Evolutionary conservation across 371 early-diverging fungal species (phyloP).

Genomic region (Fennellomyces sp.): DNA sequence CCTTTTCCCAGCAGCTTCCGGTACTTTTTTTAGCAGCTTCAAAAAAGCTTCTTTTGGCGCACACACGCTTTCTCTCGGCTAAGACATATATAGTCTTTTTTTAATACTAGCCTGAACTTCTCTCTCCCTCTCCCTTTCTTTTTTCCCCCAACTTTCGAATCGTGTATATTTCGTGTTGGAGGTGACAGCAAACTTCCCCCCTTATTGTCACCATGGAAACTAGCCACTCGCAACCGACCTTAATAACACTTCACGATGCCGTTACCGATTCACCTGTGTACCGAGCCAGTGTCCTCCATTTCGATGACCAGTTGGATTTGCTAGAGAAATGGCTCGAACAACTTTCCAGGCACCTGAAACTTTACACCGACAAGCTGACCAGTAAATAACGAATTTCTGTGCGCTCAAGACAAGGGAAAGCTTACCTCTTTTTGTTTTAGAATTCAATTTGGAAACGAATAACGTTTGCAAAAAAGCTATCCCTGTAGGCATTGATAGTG

Average conservation of each 20-base stretch:
- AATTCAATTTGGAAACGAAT: conserved; percentile 26
- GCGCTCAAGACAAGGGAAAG: background rate
- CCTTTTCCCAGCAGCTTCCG: too few relatives aligned
- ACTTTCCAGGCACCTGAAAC: conserved; percentile 46
- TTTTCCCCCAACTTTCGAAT: background rate
- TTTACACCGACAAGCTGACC: conserved; percentile 46
- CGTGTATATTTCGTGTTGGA: too few relatives aligned
- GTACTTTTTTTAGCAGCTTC: too few relatives aligned
- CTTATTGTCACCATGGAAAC: conserved; percentile 4
- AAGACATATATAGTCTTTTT: too few relatives aligned
- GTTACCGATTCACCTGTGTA: conserved; percentile 72
- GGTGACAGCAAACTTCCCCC: background rate
- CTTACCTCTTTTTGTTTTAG: conserved; percentile 2
- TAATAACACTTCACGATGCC: conserved; percentile 66
- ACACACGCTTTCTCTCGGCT: too few relatives aligned
- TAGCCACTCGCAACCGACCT: conserved; percentile 18
- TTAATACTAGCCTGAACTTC: too few relatives aligned
- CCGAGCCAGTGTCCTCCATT: conserved; percentile 62
- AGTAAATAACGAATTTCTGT: conserved; percentile 29
- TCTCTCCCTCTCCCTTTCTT: background rate
- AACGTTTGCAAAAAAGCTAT: conserved; percentile 24
- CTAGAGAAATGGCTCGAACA: conserved; percentile 67
- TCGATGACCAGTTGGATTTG: conserved; percentile 72
- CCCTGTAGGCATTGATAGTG: conserved; percentile 32
- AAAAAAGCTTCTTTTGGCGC: too few relatives aligned